These are phyloP conservation scores for Kluyveromyces nonfermentans DNA, from an alignment of 805 yeast species.

Conservation along the genomic window DNA sequence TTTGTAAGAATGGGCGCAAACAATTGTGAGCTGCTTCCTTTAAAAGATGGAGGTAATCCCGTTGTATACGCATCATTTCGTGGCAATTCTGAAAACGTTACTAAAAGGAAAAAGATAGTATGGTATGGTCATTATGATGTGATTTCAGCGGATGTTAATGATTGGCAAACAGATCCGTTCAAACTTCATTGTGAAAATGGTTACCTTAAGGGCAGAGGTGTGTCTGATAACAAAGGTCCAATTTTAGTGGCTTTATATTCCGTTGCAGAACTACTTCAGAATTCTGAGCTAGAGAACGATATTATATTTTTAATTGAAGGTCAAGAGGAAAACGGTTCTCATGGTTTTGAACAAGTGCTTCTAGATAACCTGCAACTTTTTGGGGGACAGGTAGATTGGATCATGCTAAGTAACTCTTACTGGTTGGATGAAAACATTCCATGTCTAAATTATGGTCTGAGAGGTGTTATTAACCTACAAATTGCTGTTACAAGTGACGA, in stretches of 20 bases:
- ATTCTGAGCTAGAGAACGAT: slow-evolving; percentile 50
- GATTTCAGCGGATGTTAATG: slow-evolving; percentile 56
- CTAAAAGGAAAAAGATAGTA: slow-evolving; percentile 39
- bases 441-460: slow-evolving; percentile 84
- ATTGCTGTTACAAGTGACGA: slow-evolving; percentile 59
- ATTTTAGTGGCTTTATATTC: slow-evolving; percentile 78
- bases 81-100: slow-evolving; percentile 28
- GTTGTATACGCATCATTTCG: slow-evolving; percentile 68
- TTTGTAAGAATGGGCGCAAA: slow-evolving; percentile 63
- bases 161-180: slow-evolving; percentile 80
- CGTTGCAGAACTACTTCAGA: slow-evolving; percentile 58
- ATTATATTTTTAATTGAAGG: slow-evolving; percentile 85
- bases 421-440: slow-evolving; percentile 90
- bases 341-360: slow-evolving; percentile 71
- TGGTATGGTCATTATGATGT: slow-evolving; percentile 98
- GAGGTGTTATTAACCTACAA: slow-evolving; percentile 84
- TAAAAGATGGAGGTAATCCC: slow-evolving; percentile 66
- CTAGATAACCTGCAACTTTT: slow-evolving; percentile 40
- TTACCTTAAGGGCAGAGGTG: slow-evolving; percentile 84
- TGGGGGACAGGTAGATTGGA: slow-evolving; percentile 75
- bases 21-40: slow-evolving; percentile 57
- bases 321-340: slow-evolving; percentile 90
- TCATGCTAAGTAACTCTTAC: slow-evolving; percentile 79
- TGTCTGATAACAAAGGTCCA: slow-evolving; percentile 93
- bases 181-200: slow-evolving; percentile 70